phyloP scores from a whole-genome alignment of 139 green algal species.

The Closterium sp. region DNA sequence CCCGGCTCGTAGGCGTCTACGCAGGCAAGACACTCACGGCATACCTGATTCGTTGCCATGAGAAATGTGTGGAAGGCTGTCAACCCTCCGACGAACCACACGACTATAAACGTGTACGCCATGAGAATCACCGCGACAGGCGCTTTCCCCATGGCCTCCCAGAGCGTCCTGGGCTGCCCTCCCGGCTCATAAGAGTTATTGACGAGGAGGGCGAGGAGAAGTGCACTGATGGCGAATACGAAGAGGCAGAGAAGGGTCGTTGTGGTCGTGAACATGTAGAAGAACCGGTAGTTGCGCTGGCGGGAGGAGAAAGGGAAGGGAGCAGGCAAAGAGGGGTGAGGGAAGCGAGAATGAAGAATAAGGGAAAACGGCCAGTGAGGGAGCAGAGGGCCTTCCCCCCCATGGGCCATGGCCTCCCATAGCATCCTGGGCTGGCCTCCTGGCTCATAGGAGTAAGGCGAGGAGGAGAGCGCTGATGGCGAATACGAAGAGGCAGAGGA shows the following conservation, averaged over 20 bases:
- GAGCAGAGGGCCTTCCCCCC: too few relatives aligned
- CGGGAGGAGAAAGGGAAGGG: background rate
- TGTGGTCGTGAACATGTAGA: slow-evolving; percentile 88
- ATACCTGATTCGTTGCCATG: slow-evolving; percentile 49
- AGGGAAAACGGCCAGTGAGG: background rate
- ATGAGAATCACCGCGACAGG: slow-evolving; percentile 62
- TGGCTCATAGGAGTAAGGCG: slow-evolving; percentile 13
- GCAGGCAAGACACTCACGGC: background rate
- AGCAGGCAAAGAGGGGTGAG: background rate
- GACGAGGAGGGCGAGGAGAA: slow-evolving; percentile 36
- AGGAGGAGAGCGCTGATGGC: slow-evolving; percentile 59
- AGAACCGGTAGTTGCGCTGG: slow-evolving; percentile 94
- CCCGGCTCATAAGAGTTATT: slow-evolving; percentile 6
- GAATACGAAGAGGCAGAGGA: slow-evolving; percentile 83
- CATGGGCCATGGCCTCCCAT: slow-evolving; percentile 48
- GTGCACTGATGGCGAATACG: slow-evolving; percentile 70
- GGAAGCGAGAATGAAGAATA: background rate
- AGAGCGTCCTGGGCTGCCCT: background rate
- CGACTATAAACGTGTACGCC: slow-evolving; percentile 46
- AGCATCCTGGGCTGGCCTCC: background rate
- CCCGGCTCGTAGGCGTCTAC: too few relatives aligned
- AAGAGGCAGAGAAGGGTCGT: slow-evolving; percentile 80
- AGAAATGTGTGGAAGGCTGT: slow-evolving; percentile 31
- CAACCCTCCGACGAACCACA: slow-evolving; percentile 91
- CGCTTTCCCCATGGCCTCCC: slow-evolving; percentile 50